Conservation (phyloP, 2,329 filamentous ascomycete genomes). For the Claviceps lovelessii region DNA sequence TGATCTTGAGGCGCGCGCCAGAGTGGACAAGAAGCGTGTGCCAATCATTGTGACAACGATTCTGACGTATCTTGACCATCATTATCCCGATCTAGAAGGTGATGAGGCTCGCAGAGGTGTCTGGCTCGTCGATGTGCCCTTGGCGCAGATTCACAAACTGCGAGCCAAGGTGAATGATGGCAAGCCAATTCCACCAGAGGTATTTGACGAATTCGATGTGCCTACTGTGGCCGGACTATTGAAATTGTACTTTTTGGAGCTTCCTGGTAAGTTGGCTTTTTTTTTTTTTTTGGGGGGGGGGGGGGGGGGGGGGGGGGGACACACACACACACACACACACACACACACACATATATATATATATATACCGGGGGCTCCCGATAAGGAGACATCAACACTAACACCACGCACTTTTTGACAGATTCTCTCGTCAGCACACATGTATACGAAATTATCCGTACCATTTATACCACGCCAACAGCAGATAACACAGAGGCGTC, state of each 20-base stretch:
- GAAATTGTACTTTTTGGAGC: slow-evolving; percentile 86
- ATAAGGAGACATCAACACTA: slow-evolving; percentile 11
- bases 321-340: too few relatives aligned
- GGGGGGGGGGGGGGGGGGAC: too few relatives aligned
- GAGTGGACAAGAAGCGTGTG: slow-evolving; percentile 89
- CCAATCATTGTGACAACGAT: slow-evolving; percentile 85
- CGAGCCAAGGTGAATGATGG: slow-evolving; percentile 76
- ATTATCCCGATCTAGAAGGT: slow-evolving; percentile 93
- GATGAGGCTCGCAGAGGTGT: slow-evolving; percentile 85
- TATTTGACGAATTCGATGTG: slow-evolving; percentile 79
- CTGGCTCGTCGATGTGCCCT: slow-evolving; percentile 85
- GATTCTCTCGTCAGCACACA: slow-evolving; percentile 97
- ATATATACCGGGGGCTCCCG: too few relatives aligned
- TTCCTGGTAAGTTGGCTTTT: slow-evolving; percentile 54
- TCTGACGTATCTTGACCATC: slow-evolving; percentile 86
- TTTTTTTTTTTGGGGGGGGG: too few relatives aligned
- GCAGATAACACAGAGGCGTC: slow-evolving; percentile 63
- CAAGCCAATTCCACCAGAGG: slow-evolving; percentile 59
- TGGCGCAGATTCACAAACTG: slow-evolving; percentile 72
- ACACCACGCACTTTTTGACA: slow-evolving; percentile 20
- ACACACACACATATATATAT: too few relatives aligned
- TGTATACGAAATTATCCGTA: slow-evolving; percentile 97
- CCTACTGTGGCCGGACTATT: slow-evolving; percentile 84
- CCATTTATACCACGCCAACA: slow-evolving; percentile 75
- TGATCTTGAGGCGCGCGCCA: slow-evolving; percentile 85